A percentile compares a stretch with the other conserved stretches of the same genome.
Conservation (phyloP, 495 filamentous ascomycete genomes). For the Evernia prunastri region DNA sequence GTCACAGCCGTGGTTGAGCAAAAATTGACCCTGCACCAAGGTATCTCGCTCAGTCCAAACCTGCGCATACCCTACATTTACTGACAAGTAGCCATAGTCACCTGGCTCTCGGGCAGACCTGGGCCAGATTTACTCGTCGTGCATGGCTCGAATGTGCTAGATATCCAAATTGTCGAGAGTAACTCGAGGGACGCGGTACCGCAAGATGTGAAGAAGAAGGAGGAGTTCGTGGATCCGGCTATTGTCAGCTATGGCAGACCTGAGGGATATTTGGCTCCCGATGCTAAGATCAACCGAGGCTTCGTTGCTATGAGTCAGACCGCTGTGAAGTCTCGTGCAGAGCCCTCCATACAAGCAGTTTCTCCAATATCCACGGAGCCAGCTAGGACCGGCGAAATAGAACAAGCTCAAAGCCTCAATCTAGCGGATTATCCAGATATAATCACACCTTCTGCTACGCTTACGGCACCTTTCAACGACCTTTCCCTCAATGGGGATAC, state of each 20-base stretch:
- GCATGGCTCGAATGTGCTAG: constrained; percentile 50
- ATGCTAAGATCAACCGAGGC: constrained; percentile 11
- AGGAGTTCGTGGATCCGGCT: constrained; percentile 50
- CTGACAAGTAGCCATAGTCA: constrained; percentile 23
- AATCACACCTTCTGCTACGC: constrained; percentile 10
- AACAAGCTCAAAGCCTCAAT: constrained; percentile 2
- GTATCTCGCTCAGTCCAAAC: constrained; percentile 40
- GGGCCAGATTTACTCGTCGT: constrained; percentile 31
- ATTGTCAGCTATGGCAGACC: constrained; percentile 41
- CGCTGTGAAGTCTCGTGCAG: background rate
- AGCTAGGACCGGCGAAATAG: background rate
- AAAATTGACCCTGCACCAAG: constrained; percentile 69
- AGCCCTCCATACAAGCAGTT: background rate
- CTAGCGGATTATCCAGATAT: background rate
- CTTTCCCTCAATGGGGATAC: constrained; percentile 9
- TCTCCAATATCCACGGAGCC: background rate
- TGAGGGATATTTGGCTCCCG: constrained; percentile 12
- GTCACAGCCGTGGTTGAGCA: constrained; percentile 68
- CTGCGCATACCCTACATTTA: constrained; percentile 6
- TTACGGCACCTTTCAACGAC: constrained; percentile 16
- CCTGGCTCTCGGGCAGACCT: constrained; percentile 11
- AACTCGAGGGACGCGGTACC: constrained; percentile 20
- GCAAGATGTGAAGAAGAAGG: constrained; percentile 18
- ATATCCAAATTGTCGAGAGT: constrained; percentile 44
- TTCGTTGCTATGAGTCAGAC: constrained; percentile 23